Percentiles rank a stretch among this genome's conserved stretches.
These are phyloP conservation scores for Paramyrothecium sp. DNA, from an alignment of 2,329 filamentous ascomycete species.

Conservation along the genomic window DNA sequence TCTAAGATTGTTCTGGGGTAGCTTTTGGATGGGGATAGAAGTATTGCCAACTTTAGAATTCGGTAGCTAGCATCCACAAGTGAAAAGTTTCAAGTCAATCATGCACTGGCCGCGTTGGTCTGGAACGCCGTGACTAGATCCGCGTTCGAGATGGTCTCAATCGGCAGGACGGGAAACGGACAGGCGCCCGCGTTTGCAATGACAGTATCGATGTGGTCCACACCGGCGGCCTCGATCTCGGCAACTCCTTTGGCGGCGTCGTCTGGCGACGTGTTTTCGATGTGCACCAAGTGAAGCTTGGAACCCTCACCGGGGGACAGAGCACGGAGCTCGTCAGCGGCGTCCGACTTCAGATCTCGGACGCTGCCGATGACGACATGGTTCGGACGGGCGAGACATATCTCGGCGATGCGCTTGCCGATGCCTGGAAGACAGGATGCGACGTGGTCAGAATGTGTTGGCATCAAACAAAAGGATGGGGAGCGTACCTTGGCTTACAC, in stretches of 20 bases:
- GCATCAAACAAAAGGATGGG: neutral
- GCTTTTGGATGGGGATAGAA: no score
- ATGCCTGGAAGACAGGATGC: neutral
- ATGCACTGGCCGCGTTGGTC: slow-evolving; percentile 1
- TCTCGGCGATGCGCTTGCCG: neutral
- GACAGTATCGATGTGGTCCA: neutral
- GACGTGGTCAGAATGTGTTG: neutral
- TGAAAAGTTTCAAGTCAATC: neutral
- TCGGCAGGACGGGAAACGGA: neutral
- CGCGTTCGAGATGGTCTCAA: neutral
- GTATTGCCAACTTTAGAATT: no score
- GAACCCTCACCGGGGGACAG: neutral
- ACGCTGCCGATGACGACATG: neutral
- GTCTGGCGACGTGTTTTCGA: neutral
- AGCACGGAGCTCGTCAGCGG: neutral
- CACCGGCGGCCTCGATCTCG: neutral
- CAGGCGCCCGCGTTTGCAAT: neutral
- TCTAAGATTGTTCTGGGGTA: no score
- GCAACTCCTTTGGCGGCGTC: neutral
- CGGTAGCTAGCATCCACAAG: no score
- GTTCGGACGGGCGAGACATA: neutral
- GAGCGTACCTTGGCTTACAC: neutral
- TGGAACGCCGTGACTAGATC: neutral
- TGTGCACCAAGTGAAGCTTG: neutral
- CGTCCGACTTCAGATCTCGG: neutral